Conservation (phyloP, 2,329 filamentous ascomycete species). For the Claviceps spartinae region DNA sequence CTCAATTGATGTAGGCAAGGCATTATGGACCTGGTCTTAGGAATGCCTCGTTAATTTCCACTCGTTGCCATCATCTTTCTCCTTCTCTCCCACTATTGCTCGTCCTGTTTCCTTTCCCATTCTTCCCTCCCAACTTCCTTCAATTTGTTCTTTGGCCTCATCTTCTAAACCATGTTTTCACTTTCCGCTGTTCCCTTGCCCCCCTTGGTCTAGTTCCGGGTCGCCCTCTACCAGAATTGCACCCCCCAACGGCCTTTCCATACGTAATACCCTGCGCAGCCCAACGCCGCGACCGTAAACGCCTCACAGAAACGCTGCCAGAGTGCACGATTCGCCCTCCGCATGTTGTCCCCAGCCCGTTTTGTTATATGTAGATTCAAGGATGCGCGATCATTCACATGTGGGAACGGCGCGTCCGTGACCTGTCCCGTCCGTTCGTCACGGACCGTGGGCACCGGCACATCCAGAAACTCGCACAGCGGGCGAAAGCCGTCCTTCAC, state of each 20-base stretch:
- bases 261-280: constrained; percentile 16
- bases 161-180: too few relatives aligned
- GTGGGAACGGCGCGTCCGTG: constrained; percentile 20
- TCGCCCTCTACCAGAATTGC: not conserved
- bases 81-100: too few relatives aligned
- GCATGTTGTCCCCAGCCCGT: not conserved
- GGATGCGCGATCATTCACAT: constrained; percentile 17
- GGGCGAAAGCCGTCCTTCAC: constrained; percentile 28
- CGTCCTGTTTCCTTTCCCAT: too few relatives aligned
- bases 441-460: constrained; percentile 21
- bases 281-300: constrained; percentile 13
- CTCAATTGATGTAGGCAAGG: too few relatives aligned
- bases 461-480: constrained; percentile 25
- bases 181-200: too few relatives aligned
- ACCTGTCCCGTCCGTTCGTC: constrained; percentile 18
- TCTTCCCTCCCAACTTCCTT: too few relatives aligned
- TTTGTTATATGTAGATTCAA: constrained; percentile 9
- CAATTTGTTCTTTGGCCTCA: too few relatives aligned
- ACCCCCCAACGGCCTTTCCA: constrained; percentile 17
- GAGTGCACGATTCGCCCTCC: constrained; percentile 14
- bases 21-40: too few relatives aligned
- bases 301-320: constrained; percentile 12
- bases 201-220: too few relatives aligned
- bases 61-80: too few relatives aligned
- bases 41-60: too few relatives aligned